phyloP scores from a whole-genome alignment of 176 grass and related monocot genomes.

The Metroxylon sagu region DNA sequence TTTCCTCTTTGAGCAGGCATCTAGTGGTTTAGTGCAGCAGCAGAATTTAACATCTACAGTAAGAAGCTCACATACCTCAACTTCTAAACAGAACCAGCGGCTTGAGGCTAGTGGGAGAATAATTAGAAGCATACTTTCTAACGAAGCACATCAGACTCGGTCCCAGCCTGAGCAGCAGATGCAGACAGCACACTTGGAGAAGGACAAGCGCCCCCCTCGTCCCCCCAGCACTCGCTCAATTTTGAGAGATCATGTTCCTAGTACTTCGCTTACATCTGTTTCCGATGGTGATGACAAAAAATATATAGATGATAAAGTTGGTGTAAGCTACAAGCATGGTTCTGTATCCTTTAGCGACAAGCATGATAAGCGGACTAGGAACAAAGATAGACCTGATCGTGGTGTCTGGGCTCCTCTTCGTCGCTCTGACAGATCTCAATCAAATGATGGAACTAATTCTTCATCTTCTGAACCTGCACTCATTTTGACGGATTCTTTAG shows the following conservation, averaged over 20 bases:
- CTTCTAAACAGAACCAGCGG: constrained; percentile 48
- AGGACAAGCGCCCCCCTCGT: constrained; percentile 50
- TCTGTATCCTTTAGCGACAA: constrained; percentile 45
- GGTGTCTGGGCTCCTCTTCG: constrained; percentile 73
- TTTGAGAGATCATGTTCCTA: constrained; percentile 33
- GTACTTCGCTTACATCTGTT: constrained; percentile 3
- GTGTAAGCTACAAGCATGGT: constrained; percentile 28
- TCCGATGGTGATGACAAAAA: constrained; percentile 68
- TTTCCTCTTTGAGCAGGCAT: constrained; percentile 25
- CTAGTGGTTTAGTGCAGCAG: constrained; percentile 37
- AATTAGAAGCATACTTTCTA: constrained; percentile 66
- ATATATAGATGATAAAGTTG: constrained; percentile 46
- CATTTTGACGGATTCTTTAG: constrained; percentile 30
- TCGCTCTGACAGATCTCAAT: constrained; percentile 49
- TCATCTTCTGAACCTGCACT: constrained; percentile 32
- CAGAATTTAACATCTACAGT: constrained; percentile 23
- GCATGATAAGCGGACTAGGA: constrained; percentile 58
- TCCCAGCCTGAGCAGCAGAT: constrained; percentile 45
- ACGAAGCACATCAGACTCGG: constrained; percentile 33
- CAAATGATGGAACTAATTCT: constrained; percentile 24
- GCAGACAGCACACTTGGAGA: constrained; percentile 38
- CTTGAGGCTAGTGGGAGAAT: constrained; percentile 50
- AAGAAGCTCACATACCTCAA: constrained; percentile 33
- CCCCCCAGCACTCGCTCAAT: constrained; percentile 32
- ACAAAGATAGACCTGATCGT: constrained; percentile 85